These are phyloP conservation scores for Oxyria digyna DNA, from an alignment of 148 eudicot species.

Conservation along the genomic window DNA sequence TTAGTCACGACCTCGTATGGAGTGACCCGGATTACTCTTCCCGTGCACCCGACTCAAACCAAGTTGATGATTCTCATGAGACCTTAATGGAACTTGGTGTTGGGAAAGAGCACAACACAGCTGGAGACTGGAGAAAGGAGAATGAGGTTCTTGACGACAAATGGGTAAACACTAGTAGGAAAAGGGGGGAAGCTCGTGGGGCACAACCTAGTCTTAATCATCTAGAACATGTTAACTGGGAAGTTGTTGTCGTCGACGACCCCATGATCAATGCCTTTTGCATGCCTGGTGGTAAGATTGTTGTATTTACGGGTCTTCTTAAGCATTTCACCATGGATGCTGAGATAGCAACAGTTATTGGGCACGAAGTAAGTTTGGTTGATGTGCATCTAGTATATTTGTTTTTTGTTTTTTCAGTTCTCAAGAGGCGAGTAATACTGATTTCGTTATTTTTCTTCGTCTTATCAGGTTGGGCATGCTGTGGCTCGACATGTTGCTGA, in stretches of 20 bases:
- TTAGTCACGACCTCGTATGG: slow-evolving; percentile 66
- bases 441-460: neutral
- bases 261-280: slow-evolving; percentile 82
- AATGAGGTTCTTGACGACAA: slow-evolving; percentile 75
- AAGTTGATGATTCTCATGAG: slow-evolving; percentile 16
- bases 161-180: slow-evolving; percentile 74
- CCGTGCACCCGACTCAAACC: slow-evolving; percentile 13
- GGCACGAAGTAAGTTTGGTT: slow-evolving; percentile 61
- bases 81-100: slow-evolving; percentile 19
- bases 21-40: slow-evolving; percentile 43
- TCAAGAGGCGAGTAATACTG: neutral
- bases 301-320: slow-evolving; percentile 78
- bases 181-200: slow-evolving; percentile 26
- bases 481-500: slow-evolving; percentile 86
- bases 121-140: slow-evolving; percentile 33
- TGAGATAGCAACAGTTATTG: slow-evolving; percentile 79
- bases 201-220: slow-evolving; percentile 28
- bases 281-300: slow-evolving; percentile 94
- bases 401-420: slow-evolving; percentile 2
- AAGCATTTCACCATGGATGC: slow-evolving; percentile 53
- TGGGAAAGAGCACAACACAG: neutral
- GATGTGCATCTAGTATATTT: neutral
- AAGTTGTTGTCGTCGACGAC: slow-evolving; percentile 64
- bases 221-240: slow-evolving; percentile 87
- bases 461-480: slow-evolving; percentile 65